Evolutionary conservation across 2,329 filamentous ascomycete species (phyloP), one percentile per base, ranked within the genome.

Genomic region (Aspergillus texensis): DNA sequence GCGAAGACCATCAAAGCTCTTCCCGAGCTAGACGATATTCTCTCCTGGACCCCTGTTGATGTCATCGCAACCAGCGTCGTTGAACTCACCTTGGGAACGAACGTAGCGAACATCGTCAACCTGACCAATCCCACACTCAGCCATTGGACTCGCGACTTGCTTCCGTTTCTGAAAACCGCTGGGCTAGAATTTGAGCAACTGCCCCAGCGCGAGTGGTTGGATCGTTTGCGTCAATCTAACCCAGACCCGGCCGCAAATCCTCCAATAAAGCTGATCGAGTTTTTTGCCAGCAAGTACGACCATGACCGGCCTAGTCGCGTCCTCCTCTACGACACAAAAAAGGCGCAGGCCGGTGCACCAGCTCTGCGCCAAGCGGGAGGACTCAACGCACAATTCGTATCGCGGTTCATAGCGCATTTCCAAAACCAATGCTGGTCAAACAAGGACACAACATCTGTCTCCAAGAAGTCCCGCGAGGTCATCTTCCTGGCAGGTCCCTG

Each of bases 261-360:
- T 3, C 79, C 82, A 0, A 78, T 85, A 68, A 85, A 85, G 68
- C 74, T 86, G 1, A 64, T 85, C 2, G 83, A 84, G 53, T 86
- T 84, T 73, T 86, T 86, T 62, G 70, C 78, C 8, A 75, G 74
- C 6, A 86, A 86, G 65, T 86, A 86, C 61, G 81, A 83, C 60
- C 80, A 67, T 21, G 81, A 65, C 14, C 30, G 16, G 5, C 62
- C 62, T 16, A 54, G 41, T 14, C 50, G 79, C 3, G 62, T 64
- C 11, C 61, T 71, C 1, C 61, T 85, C 1, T 71, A 71, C 26
- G 67, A 70, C 48, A 71, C 67, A 11, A 68, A 68, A 39, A 63
- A 65, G 24, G 66, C 65, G 3, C 66, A 68, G 52, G 56, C 63
- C 2, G 65, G 53, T 2, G 63, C 70, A 0, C 67, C 66, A 14